Percentiles rank a stretch among this genome's conserved stretches.
Evolutionary conservation across 768 basidiomycete species (phyloP).

Genomic region (Lenzites betulinus): DNA sequence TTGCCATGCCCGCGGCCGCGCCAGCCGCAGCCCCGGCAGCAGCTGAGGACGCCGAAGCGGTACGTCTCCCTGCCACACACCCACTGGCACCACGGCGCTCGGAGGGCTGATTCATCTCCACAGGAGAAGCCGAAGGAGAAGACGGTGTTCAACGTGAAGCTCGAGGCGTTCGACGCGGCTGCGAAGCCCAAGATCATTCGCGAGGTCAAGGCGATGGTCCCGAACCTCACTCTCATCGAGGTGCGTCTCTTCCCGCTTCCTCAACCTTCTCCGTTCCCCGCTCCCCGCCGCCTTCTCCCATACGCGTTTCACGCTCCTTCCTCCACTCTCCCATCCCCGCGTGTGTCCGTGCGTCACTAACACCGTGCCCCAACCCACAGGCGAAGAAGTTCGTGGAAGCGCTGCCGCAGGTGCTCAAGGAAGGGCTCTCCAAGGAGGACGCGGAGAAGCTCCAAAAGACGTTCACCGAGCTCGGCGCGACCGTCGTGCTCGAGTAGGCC

Average conservation of each 20-base stretch:
- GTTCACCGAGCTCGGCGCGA: slow-evolving; percentile 88
- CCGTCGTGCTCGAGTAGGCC: slow-evolving; percentile 77
- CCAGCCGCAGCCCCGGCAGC: slow-evolving; percentile 57
- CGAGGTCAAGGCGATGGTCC: slow-evolving; percentile 94
- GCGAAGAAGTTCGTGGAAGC: slow-evolving; percentile 99
- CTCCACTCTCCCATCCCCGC: background rate
- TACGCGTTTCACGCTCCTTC: background rate
- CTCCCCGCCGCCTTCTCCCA: background rate
- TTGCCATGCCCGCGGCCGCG: slow-evolving; percentile 84
- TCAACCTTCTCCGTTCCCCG: background rate
- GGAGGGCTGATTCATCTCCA: background rate
- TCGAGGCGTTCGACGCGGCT: slow-evolving; percentile 90
- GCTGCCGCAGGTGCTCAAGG: slow-evolving; percentile 89
- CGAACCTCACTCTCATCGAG: slow-evolving; percentile 96
- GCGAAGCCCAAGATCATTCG: slow-evolving; percentile 97
- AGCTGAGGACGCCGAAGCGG: slow-evolving; percentile 60
- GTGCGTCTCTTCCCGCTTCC: slow-evolving; percentile 47
- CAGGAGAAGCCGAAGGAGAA: slow-evolving; percentile 98
- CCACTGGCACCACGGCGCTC: background rate
- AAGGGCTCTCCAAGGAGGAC: slow-evolving; percentile 94
- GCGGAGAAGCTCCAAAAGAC: slow-evolving; percentile 93
- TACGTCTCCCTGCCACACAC: slow-evolving; percentile 36
- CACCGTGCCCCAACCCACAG: slow-evolving; percentile 42
- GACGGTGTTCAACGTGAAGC: slow-evolving; percentile 93
- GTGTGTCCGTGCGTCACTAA: background rate